Percentiles rank a stretch among this genome's conserved stretches.
phyloP scores from a whole-genome alignment of 331 rosid species.

The Prunus yedoensis region DNA sequence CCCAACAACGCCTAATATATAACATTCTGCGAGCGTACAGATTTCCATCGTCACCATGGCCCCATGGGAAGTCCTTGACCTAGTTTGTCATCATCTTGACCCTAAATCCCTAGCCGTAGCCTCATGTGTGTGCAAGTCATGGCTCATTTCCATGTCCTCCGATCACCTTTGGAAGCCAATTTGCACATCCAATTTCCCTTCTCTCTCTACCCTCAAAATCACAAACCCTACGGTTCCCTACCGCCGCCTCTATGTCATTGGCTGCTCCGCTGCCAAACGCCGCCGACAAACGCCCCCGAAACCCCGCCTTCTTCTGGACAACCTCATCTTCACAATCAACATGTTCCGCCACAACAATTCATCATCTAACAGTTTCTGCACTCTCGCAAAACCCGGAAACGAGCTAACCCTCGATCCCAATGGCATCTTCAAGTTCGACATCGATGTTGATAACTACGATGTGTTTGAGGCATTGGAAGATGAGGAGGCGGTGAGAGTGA shows the following conservation, averaged over 20 bases:
- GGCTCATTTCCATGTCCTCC: slow-evolving; percentile 59
- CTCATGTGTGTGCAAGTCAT: slow-evolving; percentile 64
- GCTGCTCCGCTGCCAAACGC: slow-evolving; percentile 29
- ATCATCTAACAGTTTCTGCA: neutral
- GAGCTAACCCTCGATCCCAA: slow-evolving; percentile 21
- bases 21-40: too few relatives aligned
- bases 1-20: too few relatives aligned
- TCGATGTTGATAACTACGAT: neutral
- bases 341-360: slow-evolving; percentile 3
- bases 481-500: slow-evolving; percentile 41
- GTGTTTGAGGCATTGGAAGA: neutral
- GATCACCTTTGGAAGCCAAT: slow-evolving; percentile 66
- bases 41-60: neutral
- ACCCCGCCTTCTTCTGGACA: slow-evolving; percentile 40
- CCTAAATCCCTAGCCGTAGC: slow-evolving; percentile 62
- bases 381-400: neutral
- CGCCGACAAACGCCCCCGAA: slow-evolving; percentile 27
- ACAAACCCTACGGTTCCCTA: slow-evolving; percentile 26
- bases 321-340: slow-evolving; percentile 46
- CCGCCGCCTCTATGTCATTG: slow-evolving; percentile 46
- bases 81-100: slow-evolving; percentile 55
- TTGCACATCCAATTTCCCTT: slow-evolving; percentile 46
- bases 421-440: slow-evolving; percentile 47
- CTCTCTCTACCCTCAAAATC: slow-evolving; percentile 36
- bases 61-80: slow-evolving; percentile 54